Evolutionary conservation across 768 basidiomycete genomes (phyloP), one percentile per base, ranked within the genome.

Genomic region (Termitomyces sp.): DNA sequence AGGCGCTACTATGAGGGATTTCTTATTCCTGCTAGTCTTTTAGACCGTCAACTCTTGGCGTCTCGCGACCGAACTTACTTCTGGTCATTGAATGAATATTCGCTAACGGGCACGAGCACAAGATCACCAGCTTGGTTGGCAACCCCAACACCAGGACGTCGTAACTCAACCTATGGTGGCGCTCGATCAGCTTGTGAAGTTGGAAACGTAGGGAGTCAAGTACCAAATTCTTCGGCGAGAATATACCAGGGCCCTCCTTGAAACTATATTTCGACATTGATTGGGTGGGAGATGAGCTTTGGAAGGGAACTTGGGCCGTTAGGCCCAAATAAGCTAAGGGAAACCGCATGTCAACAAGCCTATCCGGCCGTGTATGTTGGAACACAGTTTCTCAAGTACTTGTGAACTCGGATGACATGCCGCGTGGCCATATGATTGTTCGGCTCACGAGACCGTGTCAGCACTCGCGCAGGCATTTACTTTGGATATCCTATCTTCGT

Each of bases 1-100:
- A 27, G 86, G 75, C 13, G 81, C 75, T 50, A 93, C 69, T 60
- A 78, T 78, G 52, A 91, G 75, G 10, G 81, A 83, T 64, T 87
- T 91, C 68, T 80, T 74, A 60, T 89, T 89, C 66, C 91, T 93
- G 57, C 3, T 35, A 13, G 15, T 7, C 18, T 31, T 38, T 36
- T 41, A 15, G 41, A 47, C 41, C 29, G 20, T 40, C 11, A 11
- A 22, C 27, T 18, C 33, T 27, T 36, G 25, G 35, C 32, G 20
- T 40, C 22, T 36, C 32, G 45, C 33, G 16, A 48, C 33, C 36
- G 20, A 27, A 69, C 85, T 66, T 60, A 92, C 89, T 85, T 85
- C 66, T 88, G 85, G 53, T 88, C 83, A 47, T 84, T 75, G 55
- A 91, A 79, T 12, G 86, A 86, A 66, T 84, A 89, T 68, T 85